phyloP scores from a whole-genome alignment of 129 eudicot species.

The Tanacetum coccineum region DNA sequence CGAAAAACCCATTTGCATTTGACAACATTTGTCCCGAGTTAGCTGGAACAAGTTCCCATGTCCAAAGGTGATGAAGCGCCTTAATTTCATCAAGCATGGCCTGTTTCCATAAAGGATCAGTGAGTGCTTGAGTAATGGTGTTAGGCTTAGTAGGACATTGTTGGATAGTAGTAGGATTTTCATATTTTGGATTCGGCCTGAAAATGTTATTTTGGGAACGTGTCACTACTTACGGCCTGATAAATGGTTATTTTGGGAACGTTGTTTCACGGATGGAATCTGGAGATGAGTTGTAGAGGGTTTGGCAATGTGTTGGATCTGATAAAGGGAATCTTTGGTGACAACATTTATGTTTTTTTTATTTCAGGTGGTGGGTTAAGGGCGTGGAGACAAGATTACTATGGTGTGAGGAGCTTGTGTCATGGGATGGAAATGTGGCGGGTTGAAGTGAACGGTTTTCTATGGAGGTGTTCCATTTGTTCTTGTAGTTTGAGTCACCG shows the following conservation, averaged over 20 bases:
- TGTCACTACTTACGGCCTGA: no score
- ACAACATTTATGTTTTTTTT: no score
- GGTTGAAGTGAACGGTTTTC: no score
- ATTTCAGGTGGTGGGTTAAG: background rate
- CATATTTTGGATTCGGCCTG: background rate
- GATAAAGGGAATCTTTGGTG: background rate
- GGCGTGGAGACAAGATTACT: background rate
- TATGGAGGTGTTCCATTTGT: background rate
- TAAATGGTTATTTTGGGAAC: no score
- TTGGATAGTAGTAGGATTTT: background rate
- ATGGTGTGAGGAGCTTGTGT: background rate
- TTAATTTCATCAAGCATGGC: background rate
- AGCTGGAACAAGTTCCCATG: background rate
- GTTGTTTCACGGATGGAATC: no score
- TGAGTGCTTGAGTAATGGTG: background rate
- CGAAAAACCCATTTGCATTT: background rate
- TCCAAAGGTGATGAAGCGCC: background rate
- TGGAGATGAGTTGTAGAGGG: background rate
- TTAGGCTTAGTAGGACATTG: background rate
- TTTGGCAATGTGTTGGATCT: background rate
- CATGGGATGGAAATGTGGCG: background rate
- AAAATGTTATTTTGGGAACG: background rate
- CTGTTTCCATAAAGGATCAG: background rate
- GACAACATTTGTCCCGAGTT: background rate
- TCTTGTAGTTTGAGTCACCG: background rate